Evolutionary conservation across 345 rosid genomes (phyloP).

Genomic region (Brassica nigra): DNA sequence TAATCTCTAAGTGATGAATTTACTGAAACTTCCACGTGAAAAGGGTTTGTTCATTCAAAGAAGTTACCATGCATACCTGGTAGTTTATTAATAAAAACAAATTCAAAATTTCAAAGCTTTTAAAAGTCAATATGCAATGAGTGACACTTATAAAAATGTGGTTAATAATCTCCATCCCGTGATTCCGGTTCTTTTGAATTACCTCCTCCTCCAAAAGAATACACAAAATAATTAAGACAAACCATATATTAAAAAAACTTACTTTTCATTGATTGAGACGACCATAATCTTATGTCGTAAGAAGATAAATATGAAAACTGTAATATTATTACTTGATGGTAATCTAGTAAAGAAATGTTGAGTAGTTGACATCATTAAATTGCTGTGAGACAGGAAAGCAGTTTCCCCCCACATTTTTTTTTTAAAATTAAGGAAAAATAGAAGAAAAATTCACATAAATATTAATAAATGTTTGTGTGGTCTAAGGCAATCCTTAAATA

Average conservation of each 20-base stretch:
- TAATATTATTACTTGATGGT: no score
- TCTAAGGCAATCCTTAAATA: conserved; percentile 22
- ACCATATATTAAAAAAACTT: no score
- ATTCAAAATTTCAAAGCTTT: neutral
- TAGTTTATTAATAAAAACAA: neutral
- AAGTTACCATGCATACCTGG: neutral
- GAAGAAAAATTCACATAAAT: neutral
- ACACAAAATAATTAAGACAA: no score
- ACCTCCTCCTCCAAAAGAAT: neutral
- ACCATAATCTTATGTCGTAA: neutral
- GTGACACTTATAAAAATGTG: neutral
- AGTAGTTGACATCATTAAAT: no score
- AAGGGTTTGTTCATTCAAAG: neutral
- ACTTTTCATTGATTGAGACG: neutral
- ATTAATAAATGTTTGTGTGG: conserved; percentile 6
- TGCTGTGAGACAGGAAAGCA: neutral
- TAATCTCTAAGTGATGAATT: neutral
- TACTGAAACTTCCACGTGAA: conserved; percentile 1
- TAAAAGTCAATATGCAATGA: neutral
- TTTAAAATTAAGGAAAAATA: no score
- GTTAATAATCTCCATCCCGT: conserved; percentile 7
- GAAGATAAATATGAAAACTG: neutral
- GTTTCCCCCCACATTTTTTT: no score
- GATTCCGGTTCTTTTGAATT: conserved; percentile 32
- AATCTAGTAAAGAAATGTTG: no score